A percentile compares a stretch with the other conserved stretches of the same genome.
Evolutionary conservation across 192 early-diverging fungal species (phyloP).

Genomic region (Podila epigama): DNA sequence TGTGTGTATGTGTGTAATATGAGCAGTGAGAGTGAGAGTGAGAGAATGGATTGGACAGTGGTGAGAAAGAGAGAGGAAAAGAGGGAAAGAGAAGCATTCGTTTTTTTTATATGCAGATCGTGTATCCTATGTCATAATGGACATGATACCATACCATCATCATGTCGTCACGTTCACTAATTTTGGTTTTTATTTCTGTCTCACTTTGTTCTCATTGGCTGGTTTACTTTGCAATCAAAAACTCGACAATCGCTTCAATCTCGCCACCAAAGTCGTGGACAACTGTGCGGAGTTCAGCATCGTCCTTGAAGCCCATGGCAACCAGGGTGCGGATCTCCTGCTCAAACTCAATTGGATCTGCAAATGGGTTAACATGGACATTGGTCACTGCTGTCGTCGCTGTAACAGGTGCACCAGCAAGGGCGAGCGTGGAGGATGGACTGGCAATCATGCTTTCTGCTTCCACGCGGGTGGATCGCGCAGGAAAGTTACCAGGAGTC

Average conservation of each 20-base stretch:
- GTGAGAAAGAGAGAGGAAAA: neutral
- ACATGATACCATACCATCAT: neutral
- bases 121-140: neutral
- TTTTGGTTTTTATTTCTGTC: neutral
- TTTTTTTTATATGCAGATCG: neutral
- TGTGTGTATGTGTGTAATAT: too few species aligned
- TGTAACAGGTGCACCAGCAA: neutral
- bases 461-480: neutral
- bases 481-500: conserved; percentile 29
- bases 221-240: conserved; percentile 9
- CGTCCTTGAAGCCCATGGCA: conserved; percentile 30
- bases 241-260: conserved; percentile 35
- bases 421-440: too few species aligned
- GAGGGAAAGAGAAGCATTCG: neutral
- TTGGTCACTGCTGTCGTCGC: neutral
- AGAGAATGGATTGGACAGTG: too few species aligned
- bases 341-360: conserved; percentile 37
- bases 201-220: neutral
- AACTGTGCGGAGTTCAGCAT: conserved; percentile 16
- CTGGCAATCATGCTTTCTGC: too few species aligned
- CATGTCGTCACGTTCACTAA: neutral
- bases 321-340: conserved; percentile 20
- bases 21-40: too few species aligned
- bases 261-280: conserved; percentile 44
- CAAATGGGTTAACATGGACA: conserved; percentile 20